These are phyloP conservation scores for Oryza officinalis DNA, from an alignment of 176 grass and related monocot genomes.

Conservation along the genomic window DNA sequence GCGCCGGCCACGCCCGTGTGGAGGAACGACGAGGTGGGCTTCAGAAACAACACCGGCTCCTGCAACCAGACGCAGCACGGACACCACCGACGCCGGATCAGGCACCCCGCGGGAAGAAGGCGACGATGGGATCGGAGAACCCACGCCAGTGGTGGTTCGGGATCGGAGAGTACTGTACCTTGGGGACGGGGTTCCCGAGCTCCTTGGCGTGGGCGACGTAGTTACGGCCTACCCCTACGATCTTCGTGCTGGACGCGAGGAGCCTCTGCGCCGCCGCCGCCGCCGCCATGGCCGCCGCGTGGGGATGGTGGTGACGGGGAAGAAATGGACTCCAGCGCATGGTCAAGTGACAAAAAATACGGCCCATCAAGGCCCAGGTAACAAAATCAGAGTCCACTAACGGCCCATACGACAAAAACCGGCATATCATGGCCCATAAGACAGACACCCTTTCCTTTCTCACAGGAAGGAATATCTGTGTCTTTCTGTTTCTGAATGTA, in stretches of 20 bases:
- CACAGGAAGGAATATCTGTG: no score
- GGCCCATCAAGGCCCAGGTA: no score
- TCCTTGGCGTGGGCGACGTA: slow-evolving; percentile 86
- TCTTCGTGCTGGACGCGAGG: slow-evolving; percentile 75
- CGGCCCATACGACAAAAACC: no score
- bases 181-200: slow-evolving; percentile 86
- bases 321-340: no score
- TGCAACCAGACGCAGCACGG: neutral
- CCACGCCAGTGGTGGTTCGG: neutral
- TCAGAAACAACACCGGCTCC: slow-evolving; percentile 95
- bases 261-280: slow-evolving; percentile 59
- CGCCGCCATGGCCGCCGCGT: slow-evolving; percentile 26
- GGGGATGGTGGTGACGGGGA: no score
- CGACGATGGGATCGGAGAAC: neutral
- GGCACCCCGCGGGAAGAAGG: neutral
- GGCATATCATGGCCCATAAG: no score
- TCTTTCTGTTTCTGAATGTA: no score
- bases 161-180: slow-evolving; percentile 50
- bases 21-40: slow-evolving; percentile 91
- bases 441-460: no score
- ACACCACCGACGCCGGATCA: neutral
- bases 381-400: no score
- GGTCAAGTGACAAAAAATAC: no score
- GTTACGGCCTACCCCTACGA: slow-evolving; percentile 82
- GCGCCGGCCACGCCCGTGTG: slow-evolving; percentile 59